Evolutionary conservation across 129 eudicot species (phyloP).

Genomic region (Tagetes erecta): DNA sequence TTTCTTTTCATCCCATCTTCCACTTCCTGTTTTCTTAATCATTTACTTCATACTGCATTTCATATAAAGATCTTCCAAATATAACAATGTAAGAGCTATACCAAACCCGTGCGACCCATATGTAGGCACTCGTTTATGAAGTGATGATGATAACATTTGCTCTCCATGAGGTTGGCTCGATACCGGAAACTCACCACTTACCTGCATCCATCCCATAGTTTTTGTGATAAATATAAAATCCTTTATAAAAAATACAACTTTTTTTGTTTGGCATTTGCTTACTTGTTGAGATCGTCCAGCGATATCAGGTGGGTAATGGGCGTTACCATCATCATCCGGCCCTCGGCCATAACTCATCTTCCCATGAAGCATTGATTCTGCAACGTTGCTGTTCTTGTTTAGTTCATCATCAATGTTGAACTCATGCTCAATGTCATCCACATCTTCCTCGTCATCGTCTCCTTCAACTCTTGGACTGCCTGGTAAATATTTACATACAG

Average conservation of each 20-base stretch:
- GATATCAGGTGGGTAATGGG: constrained; percentile 79
- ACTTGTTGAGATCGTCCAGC: constrained; percentile 78
- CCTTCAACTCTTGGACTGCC: constrained; percentile 98
- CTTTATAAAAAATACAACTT: too few species aligned
- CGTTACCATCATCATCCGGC: constrained; percentile 57
- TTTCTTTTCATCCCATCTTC: constrained; percentile 88
- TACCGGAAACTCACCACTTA: constrained; percentile 82
- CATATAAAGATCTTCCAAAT: not conserved
- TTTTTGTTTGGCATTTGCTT: constrained; percentile 22
- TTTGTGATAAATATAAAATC: not conserved
- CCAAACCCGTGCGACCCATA: constrained; percentile 70
- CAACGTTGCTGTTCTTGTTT: constrained; percentile 72
- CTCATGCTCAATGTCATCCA: constrained; percentile 92
- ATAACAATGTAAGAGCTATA: constrained; percentile 16
- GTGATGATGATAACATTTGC: constrained; percentile 56
- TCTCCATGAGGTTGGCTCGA: constrained; percentile 69
- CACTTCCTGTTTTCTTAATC: constrained; percentile 55
- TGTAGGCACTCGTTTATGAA: constrained; percentile 90
- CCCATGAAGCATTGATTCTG: constrained; percentile 96
- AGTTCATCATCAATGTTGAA: constrained; percentile 71
- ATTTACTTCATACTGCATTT: constrained; percentile 2
- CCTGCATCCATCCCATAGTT: constrained; percentile 44
- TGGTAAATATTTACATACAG: not conserved
- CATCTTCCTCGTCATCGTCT: constrained; percentile 97
- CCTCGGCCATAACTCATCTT: constrained; percentile 97